These are phyloP conservation scores for Ailanthus altissimus DNA, from an alignment of 345 rosid genomes.

Conservation along the genomic window DNA sequence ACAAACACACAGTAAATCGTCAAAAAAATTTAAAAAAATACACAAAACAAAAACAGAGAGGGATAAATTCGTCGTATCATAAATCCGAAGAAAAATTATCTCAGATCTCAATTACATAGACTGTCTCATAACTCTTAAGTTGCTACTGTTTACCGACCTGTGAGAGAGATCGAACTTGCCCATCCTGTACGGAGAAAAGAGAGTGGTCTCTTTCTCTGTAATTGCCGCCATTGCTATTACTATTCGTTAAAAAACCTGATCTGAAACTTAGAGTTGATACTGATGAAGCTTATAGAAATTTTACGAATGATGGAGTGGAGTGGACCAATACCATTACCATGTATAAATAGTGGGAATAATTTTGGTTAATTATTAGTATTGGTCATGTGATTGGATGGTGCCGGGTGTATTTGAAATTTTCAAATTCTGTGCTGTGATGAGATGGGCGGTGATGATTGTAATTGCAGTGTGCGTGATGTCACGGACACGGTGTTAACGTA, in stretches of 20 bases:
- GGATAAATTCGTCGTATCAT: not conserved
- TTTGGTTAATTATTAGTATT: no score
- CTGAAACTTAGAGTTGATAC: not conserved
- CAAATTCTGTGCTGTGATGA: not conserved
- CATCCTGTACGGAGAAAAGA: constrained; percentile 74
- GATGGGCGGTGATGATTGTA: no score
- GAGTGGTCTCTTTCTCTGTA: constrained; percentile 20
- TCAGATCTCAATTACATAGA: no score
- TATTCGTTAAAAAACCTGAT: not conserved
- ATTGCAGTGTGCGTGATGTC: no score
- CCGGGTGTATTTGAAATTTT: not conserved
- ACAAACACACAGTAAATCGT: not conserved
- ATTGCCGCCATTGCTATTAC: constrained; percentile 25
- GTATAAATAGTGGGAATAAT: no score
- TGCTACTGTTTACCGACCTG: constrained; percentile 41
- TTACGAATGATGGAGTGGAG: no score
- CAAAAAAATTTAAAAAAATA: no score
- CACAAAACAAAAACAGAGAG: not conserved
- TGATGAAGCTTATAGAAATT: no score
- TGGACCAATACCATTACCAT: no score
- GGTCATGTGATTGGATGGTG: not conserved
- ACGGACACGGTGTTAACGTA: not conserved
- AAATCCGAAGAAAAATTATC: no score
- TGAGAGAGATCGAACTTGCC: constrained; percentile 79
- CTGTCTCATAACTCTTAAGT: no score